Evolutionary conservation across 1,139 yeast species (phyloP).

Genomic region (Kurtzmaniella quercitrusa): DNA sequence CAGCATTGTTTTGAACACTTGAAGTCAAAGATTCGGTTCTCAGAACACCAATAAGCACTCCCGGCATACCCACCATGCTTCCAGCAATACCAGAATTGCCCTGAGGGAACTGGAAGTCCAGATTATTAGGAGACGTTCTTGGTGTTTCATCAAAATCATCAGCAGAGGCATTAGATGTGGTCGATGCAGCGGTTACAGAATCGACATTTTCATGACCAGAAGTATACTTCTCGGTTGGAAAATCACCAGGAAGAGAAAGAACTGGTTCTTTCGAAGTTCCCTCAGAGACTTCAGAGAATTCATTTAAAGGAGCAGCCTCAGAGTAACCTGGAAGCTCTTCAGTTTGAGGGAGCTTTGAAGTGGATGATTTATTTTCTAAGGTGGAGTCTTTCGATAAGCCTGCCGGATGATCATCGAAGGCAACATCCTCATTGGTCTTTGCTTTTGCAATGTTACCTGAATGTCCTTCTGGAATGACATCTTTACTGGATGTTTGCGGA

Average conservation of each 20-base stretch:
- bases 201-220: conserved; percentile 10
- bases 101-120: conserved; percentile 54
- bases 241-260: conserved; percentile 2
- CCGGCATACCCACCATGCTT: conserved; percentile 46
- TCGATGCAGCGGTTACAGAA: conserved; percentile 32
- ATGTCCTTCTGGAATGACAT: too few relatives aligned
- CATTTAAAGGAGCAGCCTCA: conserved; percentile 4
- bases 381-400: too few relatives aligned
- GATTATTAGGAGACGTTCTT: conserved; percentile 51
- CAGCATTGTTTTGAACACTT: conserved; percentile 88
- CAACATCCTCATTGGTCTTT: neutral
- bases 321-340: conserved; percentile 5
- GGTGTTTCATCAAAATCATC: conserved; percentile 47
- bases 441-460: neutral
- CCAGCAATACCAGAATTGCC: conserved; percentile 32
- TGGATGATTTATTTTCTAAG: neutral
- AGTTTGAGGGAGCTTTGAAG: neutral
- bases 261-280: neutral
- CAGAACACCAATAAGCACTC: conserved; percentile 43
- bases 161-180: conserved; percentile 28
- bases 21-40: conserved; percentile 81
- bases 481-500: too few relatives aligned
- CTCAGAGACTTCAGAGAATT: neutral
- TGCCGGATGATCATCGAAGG: too few relatives aligned
- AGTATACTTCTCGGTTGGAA: conserved; percentile 7